Percentiles rank a stretch among this genome's conserved stretches.
phyloP scores from a whole-genome alignment of 306 rosid species.

The Cucurbita moschata region DNA sequence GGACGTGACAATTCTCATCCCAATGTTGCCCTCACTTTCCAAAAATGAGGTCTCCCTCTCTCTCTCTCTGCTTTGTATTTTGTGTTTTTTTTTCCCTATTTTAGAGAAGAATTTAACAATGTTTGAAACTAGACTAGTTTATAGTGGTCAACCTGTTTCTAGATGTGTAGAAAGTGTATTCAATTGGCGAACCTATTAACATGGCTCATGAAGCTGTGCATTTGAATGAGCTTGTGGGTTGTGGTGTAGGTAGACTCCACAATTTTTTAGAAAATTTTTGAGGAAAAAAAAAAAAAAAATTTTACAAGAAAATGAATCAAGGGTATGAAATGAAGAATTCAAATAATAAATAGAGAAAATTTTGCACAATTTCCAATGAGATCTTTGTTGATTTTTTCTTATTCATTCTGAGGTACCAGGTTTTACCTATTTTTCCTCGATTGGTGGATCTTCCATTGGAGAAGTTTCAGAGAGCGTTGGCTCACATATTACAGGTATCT shows the following conservation, averaged over 20 bases:
- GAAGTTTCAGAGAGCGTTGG: conserved; percentile 94
- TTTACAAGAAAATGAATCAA: too few relatives aligned
- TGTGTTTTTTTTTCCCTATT: conserved; percentile 7
- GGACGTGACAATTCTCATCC: conserved; percentile 98
- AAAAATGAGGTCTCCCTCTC: conserved; percentile 60
- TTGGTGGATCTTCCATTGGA: conserved; percentile 87
- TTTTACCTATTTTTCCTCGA: conserved; percentile 83
- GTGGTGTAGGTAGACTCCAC: neutral
- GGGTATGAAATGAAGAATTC: too few relatives aligned
- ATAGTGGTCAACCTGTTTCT: neutral
- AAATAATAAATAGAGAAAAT: neutral
- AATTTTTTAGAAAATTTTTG: too few relatives aligned
- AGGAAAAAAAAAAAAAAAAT: too few relatives aligned
- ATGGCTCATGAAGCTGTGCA: neutral
- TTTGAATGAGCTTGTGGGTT: neutral
- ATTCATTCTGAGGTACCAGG: conserved; percentile 39
- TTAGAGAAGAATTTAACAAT: neutral
- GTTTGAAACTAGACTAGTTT: too few relatives aligned
- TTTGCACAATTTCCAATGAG: neutral
- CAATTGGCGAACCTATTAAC: too few relatives aligned
- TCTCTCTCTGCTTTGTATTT: neutral
- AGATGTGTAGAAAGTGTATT: neutral
- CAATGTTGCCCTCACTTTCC: conserved; percentile 74
- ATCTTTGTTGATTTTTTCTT: neutral
- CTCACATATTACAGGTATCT: conserved; percentile 86